A percentile compares a stretch with the other conserved stretches of the same genome.
phyloP scores from a whole-genome alignment of 176 grass and related monocot genomes.

The Alopecurus myosuroides region DNA sequence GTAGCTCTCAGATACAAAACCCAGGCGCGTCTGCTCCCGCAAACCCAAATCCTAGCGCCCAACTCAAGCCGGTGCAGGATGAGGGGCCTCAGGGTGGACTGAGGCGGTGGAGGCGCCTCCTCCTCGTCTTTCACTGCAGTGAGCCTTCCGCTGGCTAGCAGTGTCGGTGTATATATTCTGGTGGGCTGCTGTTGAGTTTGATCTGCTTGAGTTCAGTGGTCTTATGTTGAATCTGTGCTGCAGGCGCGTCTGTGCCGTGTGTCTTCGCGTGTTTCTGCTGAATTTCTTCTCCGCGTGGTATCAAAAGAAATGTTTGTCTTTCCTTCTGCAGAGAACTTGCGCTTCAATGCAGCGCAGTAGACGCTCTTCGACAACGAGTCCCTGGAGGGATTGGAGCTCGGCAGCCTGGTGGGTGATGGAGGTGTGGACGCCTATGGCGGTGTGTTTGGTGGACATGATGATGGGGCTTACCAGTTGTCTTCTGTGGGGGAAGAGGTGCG shows the following conservation, averaged over 20 bases:
- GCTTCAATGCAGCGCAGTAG: constrained; percentile 70
- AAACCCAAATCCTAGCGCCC: constrained; percentile 23
- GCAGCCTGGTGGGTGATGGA: constrained; percentile 56
- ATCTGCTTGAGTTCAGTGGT: not conserved
- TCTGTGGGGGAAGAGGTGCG: constrained; percentile 63
- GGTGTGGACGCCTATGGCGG: constrained; percentile 13
- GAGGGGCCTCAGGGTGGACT: constrained; percentile 26
- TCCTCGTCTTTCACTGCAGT: constrained; percentile 19
- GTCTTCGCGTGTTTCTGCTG: not conserved
- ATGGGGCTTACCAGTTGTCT: constrained; percentile 47
- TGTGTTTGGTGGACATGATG: constrained; percentile 41
- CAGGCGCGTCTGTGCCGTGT: not conserved
- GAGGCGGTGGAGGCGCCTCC: not conserved
- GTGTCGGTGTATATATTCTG: not conserved
- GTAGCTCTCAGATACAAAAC: constrained; percentile 29
- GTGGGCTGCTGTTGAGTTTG: not conserved
- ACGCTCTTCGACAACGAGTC: constrained; percentile 60
- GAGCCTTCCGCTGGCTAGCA: not conserved
- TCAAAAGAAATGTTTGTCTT: not conserved
- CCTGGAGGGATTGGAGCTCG: constrained; percentile 61
- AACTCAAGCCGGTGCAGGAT: not conserved
- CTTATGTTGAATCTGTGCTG: not conserved
- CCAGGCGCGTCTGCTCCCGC: not conserved
- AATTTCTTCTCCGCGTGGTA: not conserved
- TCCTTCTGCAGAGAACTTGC: constrained; percentile 37